Percentiles rank a stretch among this genome's conserved stretches.
These are phyloP conservation scores for Salisapilia sapeloensis DNA, from an alignment of 352 stramenopile genomes.

Conservation along the genomic window DNA sequence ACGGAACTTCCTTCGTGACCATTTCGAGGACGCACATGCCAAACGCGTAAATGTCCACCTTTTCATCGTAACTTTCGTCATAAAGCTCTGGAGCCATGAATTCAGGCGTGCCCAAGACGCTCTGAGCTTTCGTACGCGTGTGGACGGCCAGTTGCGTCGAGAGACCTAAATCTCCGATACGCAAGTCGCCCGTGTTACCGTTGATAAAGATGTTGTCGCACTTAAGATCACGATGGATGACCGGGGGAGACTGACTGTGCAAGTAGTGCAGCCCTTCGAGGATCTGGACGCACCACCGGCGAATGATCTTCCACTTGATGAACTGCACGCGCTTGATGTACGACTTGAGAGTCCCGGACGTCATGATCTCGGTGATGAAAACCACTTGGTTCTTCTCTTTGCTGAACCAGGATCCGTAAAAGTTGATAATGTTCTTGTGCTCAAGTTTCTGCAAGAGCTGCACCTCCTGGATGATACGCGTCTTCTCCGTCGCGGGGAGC, in stretches of 20 bases:
- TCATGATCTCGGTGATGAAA: slow-evolving; percentile 99
- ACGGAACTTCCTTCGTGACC: slow-evolving; percentile 97
- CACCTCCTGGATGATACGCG: slow-evolving; percentile 95
- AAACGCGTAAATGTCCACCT: slow-evolving; percentile 96
- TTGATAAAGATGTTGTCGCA: slow-evolving; percentile 98
- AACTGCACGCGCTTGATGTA: slow-evolving; percentile 97
- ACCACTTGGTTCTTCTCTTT: slow-evolving; percentile 96
- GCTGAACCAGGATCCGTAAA: slow-evolving; percentile 97
- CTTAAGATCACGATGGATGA: slow-evolving; percentile 90
- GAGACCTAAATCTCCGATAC: slow-evolving; percentile 95
- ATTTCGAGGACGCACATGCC: slow-evolving; percentile 99
- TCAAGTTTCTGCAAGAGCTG: slow-evolving; percentile 93
- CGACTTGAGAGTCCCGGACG: slow-evolving; percentile 86
- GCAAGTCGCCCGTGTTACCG: slow-evolving; percentile 92
- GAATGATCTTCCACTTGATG: slow-evolving; percentile 97
- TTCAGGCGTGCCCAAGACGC: slow-evolving; percentile 95
- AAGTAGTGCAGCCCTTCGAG: slow-evolving; percentile 89
- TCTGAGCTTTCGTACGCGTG: slow-evolving; percentile 68
- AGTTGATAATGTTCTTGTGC: slow-evolving; percentile 99
- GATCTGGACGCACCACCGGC: slow-evolving; percentile 96
- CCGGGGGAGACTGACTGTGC: slow-evolving; percentile 76
- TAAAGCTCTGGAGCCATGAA: slow-evolving; percentile 99
- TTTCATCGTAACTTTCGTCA: slow-evolving; percentile 96
- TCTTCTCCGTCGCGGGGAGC: slow-evolving; percentile 89
- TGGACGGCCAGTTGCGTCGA: slow-evolving; percentile 67